Evolutionary conservation across 371 early-diverging fungal species (phyloP).

Genomic region (Gilbertella persicaria): DNA sequence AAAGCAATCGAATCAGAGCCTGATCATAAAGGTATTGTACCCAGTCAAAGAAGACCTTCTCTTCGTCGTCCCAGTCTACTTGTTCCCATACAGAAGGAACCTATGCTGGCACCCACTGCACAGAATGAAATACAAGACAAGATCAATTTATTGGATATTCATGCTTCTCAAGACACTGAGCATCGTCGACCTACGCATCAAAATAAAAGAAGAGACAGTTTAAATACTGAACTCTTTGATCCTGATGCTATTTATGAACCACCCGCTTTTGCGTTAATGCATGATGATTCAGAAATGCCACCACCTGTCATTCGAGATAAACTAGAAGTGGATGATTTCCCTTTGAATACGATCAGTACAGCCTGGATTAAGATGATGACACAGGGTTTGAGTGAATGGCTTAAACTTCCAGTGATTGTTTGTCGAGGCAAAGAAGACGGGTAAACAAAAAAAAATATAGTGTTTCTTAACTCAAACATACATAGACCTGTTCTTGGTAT

Average conservation of each 20-base stretch:
- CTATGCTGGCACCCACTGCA: neutral
- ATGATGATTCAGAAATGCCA: slow-evolving; percentile 56
- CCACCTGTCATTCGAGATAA: slow-evolving; percentile 58
- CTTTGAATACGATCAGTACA: slow-evolving; percentile 53
- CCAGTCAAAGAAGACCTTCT: slow-evolving; percentile 18
- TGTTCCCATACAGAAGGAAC: slow-evolving; percentile 1
- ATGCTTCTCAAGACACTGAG: neutral
- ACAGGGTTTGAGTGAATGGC: slow-evolving; percentile 67
- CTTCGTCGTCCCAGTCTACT: slow-evolving; percentile 22
- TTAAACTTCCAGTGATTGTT: slow-evolving; percentile 65
- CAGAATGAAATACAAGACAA: neutral
- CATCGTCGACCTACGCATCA: neutral
- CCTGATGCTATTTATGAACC: slow-evolving; percentile 58
- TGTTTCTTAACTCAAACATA: neutral
- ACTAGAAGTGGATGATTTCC: slow-evolving; percentile 62
- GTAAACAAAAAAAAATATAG: slow-evolving; percentile 20
- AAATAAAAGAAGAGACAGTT: slow-evolving; percentile 25
- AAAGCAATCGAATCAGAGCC: neutral
- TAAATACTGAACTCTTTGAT: slow-evolving; percentile 42
- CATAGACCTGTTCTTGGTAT: slow-evolving; percentile 34
- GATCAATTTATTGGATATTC: neutral
- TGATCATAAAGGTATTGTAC: slow-evolving; percentile 16
- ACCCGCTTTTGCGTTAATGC: slow-evolving; percentile 45
- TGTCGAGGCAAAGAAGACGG: slow-evolving; percentile 64
- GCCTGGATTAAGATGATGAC: slow-evolving; percentile 74